Evolutionary conservation across 495 filamentous ascomycete genomes (phyloP).

Genomic region (Lasiosphaeriaceae sp.): DNA sequence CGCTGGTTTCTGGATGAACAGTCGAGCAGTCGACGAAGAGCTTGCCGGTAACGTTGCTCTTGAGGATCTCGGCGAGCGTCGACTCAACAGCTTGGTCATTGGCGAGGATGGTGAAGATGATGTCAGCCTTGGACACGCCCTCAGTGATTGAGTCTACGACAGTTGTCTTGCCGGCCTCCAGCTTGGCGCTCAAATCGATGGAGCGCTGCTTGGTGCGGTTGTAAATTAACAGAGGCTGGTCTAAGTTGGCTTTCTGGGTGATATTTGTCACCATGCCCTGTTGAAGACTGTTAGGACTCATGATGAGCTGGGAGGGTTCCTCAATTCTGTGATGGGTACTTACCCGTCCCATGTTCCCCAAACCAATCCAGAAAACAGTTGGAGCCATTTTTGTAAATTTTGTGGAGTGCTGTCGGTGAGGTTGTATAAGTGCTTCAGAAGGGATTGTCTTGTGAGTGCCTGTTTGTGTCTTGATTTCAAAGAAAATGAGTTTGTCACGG

Average conservation of each 20-base stretch:
- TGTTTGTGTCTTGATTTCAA: no score
- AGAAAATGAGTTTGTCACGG: no score
- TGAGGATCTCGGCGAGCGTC: conserved; percentile 51
- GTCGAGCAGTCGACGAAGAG: conserved; percentile 85
- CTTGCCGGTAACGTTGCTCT: conserved; percentile 60
- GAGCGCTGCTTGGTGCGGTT: conserved; percentile 70
- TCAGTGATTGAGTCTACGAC: conserved; percentile 59
- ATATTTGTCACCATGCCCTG: conserved; percentile 88
- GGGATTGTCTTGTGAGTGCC: neutral
- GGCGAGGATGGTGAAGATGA: conserved; percentile 81
- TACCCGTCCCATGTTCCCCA: conserved; percentile 90
- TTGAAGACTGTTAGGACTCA: neutral
- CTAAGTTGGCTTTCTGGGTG: conserved; percentile 67
- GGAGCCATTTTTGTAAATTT: conserved; percentile 47
- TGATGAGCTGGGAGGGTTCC: neutral
- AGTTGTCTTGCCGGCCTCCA: conserved; percentile 54
- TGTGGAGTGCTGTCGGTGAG: neutral
- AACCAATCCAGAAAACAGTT: conserved; percentile 74
- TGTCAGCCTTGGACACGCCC: conserved; percentile 63
- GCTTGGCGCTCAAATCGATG: conserved; percentile 48
- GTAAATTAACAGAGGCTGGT: conserved; percentile 67
- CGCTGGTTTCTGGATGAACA: conserved; percentile 78
- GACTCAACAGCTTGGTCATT: conserved; percentile 68
- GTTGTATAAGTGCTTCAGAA: neutral
- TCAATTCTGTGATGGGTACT: conserved; percentile 29